These are phyloP conservation scores for Pyrenochaeta sp. DNA, from an alignment of 2,329 filamentous ascomycete species.

Conservation along the genomic window DNA sequence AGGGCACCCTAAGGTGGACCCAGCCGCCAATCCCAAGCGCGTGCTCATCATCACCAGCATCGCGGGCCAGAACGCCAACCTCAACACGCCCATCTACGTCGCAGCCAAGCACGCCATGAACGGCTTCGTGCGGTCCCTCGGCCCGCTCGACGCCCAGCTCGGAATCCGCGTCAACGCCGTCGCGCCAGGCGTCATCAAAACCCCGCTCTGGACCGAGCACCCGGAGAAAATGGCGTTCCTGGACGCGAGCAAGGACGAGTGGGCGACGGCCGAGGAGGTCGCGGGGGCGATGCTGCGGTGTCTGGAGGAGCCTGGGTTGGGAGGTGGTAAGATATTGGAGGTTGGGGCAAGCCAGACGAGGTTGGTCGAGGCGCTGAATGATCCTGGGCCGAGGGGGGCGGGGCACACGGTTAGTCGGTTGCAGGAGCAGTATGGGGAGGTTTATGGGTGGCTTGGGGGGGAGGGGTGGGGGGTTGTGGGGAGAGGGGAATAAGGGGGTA, in stretches of 20 bases:
- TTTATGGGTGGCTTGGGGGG: conserved; percentile 57
- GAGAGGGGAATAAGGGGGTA: conserved; percentile 10
- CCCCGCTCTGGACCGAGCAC: conserved; percentile 68
- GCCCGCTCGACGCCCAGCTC: conserved; percentile 55
- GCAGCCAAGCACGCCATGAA: conserved; percentile 56
- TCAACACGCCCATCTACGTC: conserved; percentile 54
- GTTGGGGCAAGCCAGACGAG: conserved; percentile 61
- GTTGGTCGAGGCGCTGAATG: conserved; percentile 59
- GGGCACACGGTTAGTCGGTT: conserved; percentile 58
- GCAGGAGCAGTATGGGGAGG: conserved; percentile 54
- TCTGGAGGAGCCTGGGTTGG: conserved; percentile 58
- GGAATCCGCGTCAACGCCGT: conserved; percentile 67
- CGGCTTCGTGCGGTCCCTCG: conserved; percentile 60
- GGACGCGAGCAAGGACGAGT: conserved; percentile 57
- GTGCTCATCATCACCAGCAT: conserved; percentile 55
- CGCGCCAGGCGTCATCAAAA: conserved; percentile 67
- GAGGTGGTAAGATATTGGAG: conserved; percentile 60
- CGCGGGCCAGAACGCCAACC: conserved; percentile 51
- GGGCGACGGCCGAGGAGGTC: conserved; percentile 68
- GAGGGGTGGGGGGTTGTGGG: conserved; percentile 57
- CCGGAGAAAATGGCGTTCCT: conserved; percentile 65
- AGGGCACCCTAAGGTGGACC: conserved; percentile 34
- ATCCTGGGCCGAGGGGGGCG: conserved; percentile 59
- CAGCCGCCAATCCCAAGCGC: conserved; percentile 54
- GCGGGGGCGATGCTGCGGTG: conserved; percentile 65